Evolutionary conservation across 1,139 yeast species (phyloP).

Genomic region (Candida anutae): DNA sequence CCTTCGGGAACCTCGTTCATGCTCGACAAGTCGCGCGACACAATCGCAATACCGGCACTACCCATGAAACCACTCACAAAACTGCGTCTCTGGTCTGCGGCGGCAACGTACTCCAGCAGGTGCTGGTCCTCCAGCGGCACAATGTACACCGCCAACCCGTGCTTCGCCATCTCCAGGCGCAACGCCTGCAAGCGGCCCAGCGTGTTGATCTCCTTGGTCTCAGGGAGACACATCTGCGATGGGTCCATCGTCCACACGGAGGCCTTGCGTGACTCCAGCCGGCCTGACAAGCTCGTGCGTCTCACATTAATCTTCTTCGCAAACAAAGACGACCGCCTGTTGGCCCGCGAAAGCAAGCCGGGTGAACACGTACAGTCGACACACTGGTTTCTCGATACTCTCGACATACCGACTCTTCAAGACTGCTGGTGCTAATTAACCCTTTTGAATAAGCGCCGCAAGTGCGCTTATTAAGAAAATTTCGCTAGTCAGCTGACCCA

Average conservation of each 20-base stretch:
- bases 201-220: constrained; percentile 46
- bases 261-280: constrained; percentile 32
- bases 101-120: constrained; percentile 81
- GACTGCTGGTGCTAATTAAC: neutral
- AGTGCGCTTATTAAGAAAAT: too few species aligned
- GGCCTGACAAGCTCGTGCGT: constrained; percentile 16
- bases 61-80: constrained; percentile 91
- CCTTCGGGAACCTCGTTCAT: constrained; percentile 54
- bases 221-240: constrained; percentile 37
- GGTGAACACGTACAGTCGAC: constrained; percentile 78
- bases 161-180: constrained; percentile 56
- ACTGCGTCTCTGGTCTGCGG: constrained; percentile 73
- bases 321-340: constrained; percentile 45
- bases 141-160: constrained; percentile 68
- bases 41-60: constrained; percentile 87
- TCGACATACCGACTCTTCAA: constrained; percentile 5
- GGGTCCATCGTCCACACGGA: constrained; percentile 45
- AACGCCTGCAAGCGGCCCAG: constrained; percentile 52
- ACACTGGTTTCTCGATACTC: constrained; percentile 44
- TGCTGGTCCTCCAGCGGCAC: constrained; percentile 93
- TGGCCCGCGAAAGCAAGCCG: constrained; percentile 62
- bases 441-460: too few species aligned
- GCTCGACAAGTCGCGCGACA: constrained; percentile 63
- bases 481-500: too few species aligned
- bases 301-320: constrained; percentile 40